Conservation (phyloP, 2,329 filamentous ascomycete species). For the Atkinsonella hypoxylon region DNA sequence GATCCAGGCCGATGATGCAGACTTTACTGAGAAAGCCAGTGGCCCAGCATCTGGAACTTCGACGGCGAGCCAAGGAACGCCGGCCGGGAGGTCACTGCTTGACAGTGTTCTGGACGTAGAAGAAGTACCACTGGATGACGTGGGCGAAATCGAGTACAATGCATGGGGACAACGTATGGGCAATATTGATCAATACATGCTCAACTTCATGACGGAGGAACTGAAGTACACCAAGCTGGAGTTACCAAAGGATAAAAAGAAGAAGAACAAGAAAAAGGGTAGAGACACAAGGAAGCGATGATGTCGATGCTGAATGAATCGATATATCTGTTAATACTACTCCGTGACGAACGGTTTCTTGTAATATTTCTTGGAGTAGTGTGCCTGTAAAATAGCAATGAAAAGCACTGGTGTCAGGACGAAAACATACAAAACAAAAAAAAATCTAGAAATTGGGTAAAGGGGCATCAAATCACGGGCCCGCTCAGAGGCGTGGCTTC, state of each 20-base stretch:
- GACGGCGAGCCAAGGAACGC: constrained; percentile 39
- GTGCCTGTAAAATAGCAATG: constrained; percentile 1
- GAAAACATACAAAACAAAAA: background rate
- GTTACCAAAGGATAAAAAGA: constrained; percentile 53
- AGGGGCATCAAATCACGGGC: background rate
- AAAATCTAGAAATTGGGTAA: background rate
- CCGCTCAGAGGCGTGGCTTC: background rate
- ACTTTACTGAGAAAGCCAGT: constrained; percentile 60
- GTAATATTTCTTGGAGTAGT: constrained; percentile 2
- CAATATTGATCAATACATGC: constrained; percentile 65
- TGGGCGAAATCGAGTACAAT: constrained; percentile 38
- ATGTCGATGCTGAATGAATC: constrained; percentile 2
- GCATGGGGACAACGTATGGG: constrained; percentile 45
- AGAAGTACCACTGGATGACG: constrained; percentile 10
- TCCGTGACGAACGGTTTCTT: background rate
- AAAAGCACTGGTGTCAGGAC: background rate
- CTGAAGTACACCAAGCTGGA: constrained; percentile 49
- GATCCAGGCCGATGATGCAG: constrained; percentile 72
- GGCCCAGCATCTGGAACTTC: constrained; percentile 34
- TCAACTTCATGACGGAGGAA: constrained; percentile 53
- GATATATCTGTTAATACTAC: too few relatives aligned
- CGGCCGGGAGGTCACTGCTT: constrained; percentile 26
- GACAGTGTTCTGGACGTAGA: constrained; percentile 23
- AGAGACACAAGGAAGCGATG: constrained; percentile 42
- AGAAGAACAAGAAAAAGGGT: constrained; percentile 47